Base-by-base conservation (phyloP, 129 eudicot species). In the Scalesia atractyloides region DNA sequence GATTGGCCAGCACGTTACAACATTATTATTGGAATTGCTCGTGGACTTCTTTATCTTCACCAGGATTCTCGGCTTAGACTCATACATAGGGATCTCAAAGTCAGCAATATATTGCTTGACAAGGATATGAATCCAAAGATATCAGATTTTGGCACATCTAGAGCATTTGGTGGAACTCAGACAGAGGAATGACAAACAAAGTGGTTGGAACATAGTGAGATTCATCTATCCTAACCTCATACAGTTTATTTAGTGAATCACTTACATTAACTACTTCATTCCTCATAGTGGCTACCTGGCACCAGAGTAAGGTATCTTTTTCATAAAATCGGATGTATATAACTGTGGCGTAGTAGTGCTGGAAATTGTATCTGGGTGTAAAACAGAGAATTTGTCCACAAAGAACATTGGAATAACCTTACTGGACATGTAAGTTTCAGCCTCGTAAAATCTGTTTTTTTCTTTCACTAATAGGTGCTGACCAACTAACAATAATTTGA, bases 41-140 rank as follows among this genome's bases (percentile, higher is more conserved):
- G 64, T 22, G 64, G 64, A 24, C 64, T 58, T 58, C 64, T 58
- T 58, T 58, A 58, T 58, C 64, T 58, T 58, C 64, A 58, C 16
- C 64, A 58, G 17, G 64, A 58, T 58, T 58, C 64, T 58, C 64
- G 64, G 9, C 64, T 58, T 2, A 58, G 64, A 26, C 11, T 58
- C 39, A 58, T 58, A 58, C 64, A 58, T 24, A 58, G 39, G 24
- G 64, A 58, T 13, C 64, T 58, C 9, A 58, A 58, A 22, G 64
- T 58, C 3, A 58, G 64, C 64, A 58, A 58, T 58, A 22, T 58
- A 11, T 58, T 58, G 37, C 64, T 58, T 11, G 64, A 58, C 8
- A 5, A 1, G 12, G 64, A 58, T 22, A 24, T 58, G 64, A 58
- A 11, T 36, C 64, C 64, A 0, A 58, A 58, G 39, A 58, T 58